Base-by-base conservation (phyloP, 1,139 yeast species). In the Geotrichum klebahnii region DNA sequence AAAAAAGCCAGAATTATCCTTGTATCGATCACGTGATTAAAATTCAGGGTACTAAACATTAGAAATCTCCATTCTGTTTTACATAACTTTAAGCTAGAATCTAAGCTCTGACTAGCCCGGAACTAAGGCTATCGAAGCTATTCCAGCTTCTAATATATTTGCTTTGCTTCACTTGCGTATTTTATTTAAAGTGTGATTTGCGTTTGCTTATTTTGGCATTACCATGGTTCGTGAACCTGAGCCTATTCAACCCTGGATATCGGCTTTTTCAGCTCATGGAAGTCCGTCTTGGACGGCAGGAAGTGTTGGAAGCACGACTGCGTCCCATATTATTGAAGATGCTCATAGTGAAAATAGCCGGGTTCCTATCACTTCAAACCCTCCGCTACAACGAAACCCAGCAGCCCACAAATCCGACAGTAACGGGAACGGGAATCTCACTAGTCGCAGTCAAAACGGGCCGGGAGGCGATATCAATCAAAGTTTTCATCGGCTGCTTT, bases 401-500 rank as follows among this genome's bases (percentile, higher is more conserved):
- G 20, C 38, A 19, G 20, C 14, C 16, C 20, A 3, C 39, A 41
- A 32, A 10, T 12, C 22, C 20, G 34, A 22, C 31, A 17, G 32
- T 34, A 23, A 12, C n/a, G 8, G 12, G 5, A 34, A 9, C 33
- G 17, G 24, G 17, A n/a, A 12, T 5, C 31, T 5, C 12, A 22
- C 10, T n/a, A 3, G 38, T n/a, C n/a, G 17, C n/a, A 23, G 22
- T 31, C 14, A 19, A 5, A 12, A 12, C 16, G 34, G 1, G 14
- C 16, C 23, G n/a, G 22, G 14, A 8, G 29, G 5, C 6, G 31
- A 17, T 12, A 5, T n/a, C 4, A 5, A 17, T 12, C n/a, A 5
- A 6, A 8, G 23, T 20, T 14, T n/a, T n/a, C 51, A 43, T 12
- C 37, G 51, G 19, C 3, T 42, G 3, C 31, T 42, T 22, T 35